Evolutionary conservation across 2,329 filamentous ascomycete genomes (phyloP).

Genomic region (Trichothecium sympodiale): DNA sequence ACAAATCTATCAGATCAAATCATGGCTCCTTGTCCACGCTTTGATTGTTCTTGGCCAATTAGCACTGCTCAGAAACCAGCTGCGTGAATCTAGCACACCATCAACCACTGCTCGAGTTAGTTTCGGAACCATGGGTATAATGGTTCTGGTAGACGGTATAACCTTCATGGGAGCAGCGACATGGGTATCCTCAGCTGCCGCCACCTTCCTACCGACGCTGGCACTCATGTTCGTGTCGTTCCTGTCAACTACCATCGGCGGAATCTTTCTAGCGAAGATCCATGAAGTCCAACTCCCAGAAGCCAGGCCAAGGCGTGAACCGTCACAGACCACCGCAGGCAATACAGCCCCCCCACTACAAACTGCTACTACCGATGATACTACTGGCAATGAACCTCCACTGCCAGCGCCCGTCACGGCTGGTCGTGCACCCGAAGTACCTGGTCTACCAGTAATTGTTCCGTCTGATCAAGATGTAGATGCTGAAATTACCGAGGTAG

Average conservation of each 20-base stretch:
- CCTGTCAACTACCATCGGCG: conserved; percentile 45
- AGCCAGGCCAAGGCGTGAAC: conserved; percentile 38
- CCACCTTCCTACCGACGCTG: conserved; percentile 45
- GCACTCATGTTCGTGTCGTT: conserved; percentile 39
- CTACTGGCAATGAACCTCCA: conserved; percentile 13
- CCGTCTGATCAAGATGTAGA: conserved; percentile 54
- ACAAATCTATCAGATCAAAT: conserved; percentile 43
- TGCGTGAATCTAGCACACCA: conserved; percentile 55
- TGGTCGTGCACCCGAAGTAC: conserved; percentile 9
- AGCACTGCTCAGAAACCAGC: conserved; percentile 50
- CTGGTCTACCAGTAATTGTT: conserved; percentile 38
- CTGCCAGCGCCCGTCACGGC: conserved; percentile 31
- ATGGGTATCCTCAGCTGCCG: conserved; percentile 43
- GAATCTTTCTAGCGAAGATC: conserved; percentile 47
- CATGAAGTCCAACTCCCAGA: conserved; percentile 46
- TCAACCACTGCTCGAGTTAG: conserved; percentile 57
- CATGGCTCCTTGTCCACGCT: conserved; percentile 47
- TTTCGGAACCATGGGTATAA: conserved; percentile 49
- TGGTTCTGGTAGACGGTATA: conserved; percentile 52
- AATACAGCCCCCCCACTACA: conserved; percentile 15
- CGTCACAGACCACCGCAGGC: conserved; percentile 7
- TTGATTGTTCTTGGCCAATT: conserved; percentile 50
- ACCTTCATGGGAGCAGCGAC: conserved; percentile 44
- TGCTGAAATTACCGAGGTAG: conserved; percentile 42
- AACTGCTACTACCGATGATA: conserved; percentile 10